Base-by-base conservation (phyloP, 768 basidiomycete genomes). In the Boletus speciosus region DNA sequence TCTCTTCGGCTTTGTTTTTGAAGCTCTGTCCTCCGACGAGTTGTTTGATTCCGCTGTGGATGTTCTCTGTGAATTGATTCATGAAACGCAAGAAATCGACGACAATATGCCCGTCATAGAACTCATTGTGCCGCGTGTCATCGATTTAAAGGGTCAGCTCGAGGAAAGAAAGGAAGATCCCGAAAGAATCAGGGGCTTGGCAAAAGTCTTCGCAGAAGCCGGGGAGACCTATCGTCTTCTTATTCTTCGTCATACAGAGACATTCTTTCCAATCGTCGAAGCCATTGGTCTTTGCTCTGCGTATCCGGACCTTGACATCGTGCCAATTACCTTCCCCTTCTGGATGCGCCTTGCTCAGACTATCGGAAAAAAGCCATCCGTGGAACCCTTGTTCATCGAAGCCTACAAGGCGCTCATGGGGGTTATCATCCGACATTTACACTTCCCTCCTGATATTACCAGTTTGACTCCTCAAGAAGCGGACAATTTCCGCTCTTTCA, bases 331-430 rank as follows among this genome's bases (percentile, higher is more conserved):
- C 11, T 98, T 98, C 77, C 85, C 88, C 29, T 98, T 99, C 78
- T 99, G 97, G 97, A 94, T 93, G 84, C 86, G 90, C 16, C 85
- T 99, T 35, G 89, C 94, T n/a, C 88, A 91, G 64, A 86, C 83
- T 51, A 83, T 98, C 25, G 85, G 86, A 49, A 94, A 93, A 73
- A 83, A 79, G 60, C 71, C 82, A 0, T 79, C 83, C 0, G 81
- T 91, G 12, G 78, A 87, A 0, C 85, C 85, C n/a, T 75, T 90
- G 38, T 88, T 98, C 64, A 61, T 84, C 43, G 84, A 92, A 49
- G 88, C 94, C 25, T 98, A 91, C 77, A 82, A 81, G 62, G 77
- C 83, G 2, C 84, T 99, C 23, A 88, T 97, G 82, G 76, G 73
- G 10, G 85, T 92, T 60, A 88, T 98, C 58, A 93, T 98, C 67